phyloP scores from a whole-genome alignment of 306 rosid genomes.

The Ziziphus jujuba region DNA sequence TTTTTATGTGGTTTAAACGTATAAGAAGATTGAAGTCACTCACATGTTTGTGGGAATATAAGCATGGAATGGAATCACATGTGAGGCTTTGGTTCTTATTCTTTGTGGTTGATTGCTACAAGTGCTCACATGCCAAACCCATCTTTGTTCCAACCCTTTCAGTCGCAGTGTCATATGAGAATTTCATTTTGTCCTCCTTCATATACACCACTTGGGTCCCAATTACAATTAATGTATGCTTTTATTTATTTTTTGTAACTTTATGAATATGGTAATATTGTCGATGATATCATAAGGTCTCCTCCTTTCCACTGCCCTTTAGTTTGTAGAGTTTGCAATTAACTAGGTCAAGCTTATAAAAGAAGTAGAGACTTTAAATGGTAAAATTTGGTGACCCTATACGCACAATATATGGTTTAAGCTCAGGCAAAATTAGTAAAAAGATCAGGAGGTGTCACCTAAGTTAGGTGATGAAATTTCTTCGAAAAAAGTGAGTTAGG shows the following conservation, averaged over 20 bases:
- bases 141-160: slow-evolving; percentile 38
- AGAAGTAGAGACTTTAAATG: no score
- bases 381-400: no score
- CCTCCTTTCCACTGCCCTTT: no score
- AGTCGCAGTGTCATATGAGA: slow-evolving; percentile 22
- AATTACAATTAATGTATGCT: slow-evolving; percentile 20
- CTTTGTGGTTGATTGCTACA: slow-evolving; percentile 35
- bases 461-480: no score
- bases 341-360: no score
- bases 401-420: no score
- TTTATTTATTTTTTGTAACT: not conserved
- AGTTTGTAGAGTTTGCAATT: no score
- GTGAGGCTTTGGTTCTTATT: slow-evolving; percentile 25
- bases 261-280: slow-evolving; percentile 7
- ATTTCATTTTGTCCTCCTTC: slow-evolving; percentile 40
- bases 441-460: no score
- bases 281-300: no score
- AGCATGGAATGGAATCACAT: slow-evolving; percentile 53
- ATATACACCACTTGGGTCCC: slow-evolving; percentile 44
- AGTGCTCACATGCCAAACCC: slow-evolving; percentile 53
- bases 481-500: no score
- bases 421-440: no score
- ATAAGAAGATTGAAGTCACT: slow-evolving; percentile 24
- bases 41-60: slow-evolving; percentile 67
- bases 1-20: slow-evolving; percentile 18